Conservation (phyloP, 2,329 filamentous ascomycete species). For the Fusarium multiceps region DNA sequence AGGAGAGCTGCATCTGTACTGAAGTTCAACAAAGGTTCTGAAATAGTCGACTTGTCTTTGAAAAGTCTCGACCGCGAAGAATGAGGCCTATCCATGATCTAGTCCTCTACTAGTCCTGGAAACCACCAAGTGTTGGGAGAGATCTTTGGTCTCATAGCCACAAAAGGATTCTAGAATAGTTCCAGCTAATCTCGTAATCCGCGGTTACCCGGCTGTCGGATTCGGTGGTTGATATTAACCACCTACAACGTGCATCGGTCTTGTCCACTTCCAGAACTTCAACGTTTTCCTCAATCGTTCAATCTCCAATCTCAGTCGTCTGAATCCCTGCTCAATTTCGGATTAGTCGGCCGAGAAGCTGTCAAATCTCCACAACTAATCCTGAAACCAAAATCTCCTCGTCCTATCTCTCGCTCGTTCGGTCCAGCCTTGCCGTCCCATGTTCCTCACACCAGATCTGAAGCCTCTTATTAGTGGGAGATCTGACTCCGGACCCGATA, state of each 20-base stretch:
- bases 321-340: conserved; percentile 42
- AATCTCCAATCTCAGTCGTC: conserved; percentile 17
- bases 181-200: conserved; percentile 4
- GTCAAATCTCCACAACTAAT: conserved; percentile 39
- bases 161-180: conserved; percentile 24
- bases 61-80: background rate
- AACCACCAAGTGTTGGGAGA: background rate
- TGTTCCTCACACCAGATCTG: conserved; percentile 35
- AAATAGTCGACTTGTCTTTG: background rate
- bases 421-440: conserved; percentile 37
- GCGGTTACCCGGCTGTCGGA: background rate
- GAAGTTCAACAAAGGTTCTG: background rate
- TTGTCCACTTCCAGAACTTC: conserved; percentile 30
- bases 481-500: conserved; percentile 36
- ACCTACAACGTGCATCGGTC: conserved; percentile 31
- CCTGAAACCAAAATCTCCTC: conserved; percentile 41
- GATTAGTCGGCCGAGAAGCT: conserved; percentile 32
- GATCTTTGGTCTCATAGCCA: background rate
- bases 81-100: background rate
- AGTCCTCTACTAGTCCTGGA: background rate
- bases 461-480: conserved; percentile 43
- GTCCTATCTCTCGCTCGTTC: conserved; percentile 41
- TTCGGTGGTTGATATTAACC: conserved; percentile 18
- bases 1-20: background rate
- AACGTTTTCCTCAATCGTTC: conserved; percentile 10